A percentile compares a stretch with the other conserved stretches of the same genome.
Conservation (phyloP, 139 green algal species). For the Chlorella vulgaris region DNA sequence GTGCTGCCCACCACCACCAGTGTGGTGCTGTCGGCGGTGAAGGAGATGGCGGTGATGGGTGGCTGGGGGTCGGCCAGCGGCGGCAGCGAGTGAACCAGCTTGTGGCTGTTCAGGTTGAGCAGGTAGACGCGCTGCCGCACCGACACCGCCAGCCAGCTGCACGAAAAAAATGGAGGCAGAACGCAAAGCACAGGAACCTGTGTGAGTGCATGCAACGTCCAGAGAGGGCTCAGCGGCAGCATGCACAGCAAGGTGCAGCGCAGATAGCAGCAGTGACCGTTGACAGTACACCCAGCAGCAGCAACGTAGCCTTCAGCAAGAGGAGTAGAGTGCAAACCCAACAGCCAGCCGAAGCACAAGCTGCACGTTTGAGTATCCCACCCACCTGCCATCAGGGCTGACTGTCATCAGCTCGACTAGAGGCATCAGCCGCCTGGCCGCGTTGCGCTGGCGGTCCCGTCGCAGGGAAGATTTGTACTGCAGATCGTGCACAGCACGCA, state of each 20-base stretch:
- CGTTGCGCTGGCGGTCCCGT: constrained; percentile 21
- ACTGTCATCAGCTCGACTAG: constrained; percentile 31
- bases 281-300: no score
- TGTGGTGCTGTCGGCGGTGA: constrained; percentile 53
- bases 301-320: no score
- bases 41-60: constrained; percentile 54
- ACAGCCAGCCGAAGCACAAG: no score
- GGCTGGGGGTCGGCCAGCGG: constrained; percentile 6
- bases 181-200: neutral
- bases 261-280: no score
- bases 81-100: neutral
- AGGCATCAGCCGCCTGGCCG: constrained; percentile 29
- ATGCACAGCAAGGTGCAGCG: no score
- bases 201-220: neutral
- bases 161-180: no score
- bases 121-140: constrained; percentile 37
- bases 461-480: constrained; percentile 36
- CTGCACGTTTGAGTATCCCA: neutral
- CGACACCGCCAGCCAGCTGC: constrained; percentile 30
- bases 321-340: no score
- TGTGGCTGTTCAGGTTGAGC: constrained; percentile 32
- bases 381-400: constrained; percentile 29
- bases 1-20: constrained; percentile 54
- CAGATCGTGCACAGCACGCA: constrained; percentile 44
- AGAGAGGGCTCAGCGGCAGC: no score